Percentiles rank a stretch among this genome's conserved stretches.
These are phyloP conservation scores for Diaporthe citri DNA, from an alignment of 2,329 filamentous ascomycete genomes.

Conservation along the genomic window DNA sequence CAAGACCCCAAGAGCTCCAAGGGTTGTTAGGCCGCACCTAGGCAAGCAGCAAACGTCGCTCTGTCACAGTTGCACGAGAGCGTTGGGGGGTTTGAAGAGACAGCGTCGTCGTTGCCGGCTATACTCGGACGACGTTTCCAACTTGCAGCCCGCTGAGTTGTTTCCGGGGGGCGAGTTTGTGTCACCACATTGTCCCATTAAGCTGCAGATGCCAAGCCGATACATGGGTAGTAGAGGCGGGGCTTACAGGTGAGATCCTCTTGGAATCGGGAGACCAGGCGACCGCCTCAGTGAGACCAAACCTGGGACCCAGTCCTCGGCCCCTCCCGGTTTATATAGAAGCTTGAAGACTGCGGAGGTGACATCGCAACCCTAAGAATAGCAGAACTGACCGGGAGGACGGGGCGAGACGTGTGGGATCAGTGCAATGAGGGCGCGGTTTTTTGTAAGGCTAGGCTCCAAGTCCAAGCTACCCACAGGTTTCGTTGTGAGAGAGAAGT, in stretches of 20 bases:
- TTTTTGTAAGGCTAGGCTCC: not conserved
- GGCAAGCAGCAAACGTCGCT: not conserved
- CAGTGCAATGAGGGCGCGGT: not conserved
- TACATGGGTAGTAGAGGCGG: conserved; percentile 13
- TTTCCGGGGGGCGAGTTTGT: conserved; percentile 23
- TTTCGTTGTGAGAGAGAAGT: not conserved
- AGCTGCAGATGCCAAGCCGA: conserved; percentile 16
- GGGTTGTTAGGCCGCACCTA: not conserved
- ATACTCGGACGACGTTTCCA: conserved; percentile 15
- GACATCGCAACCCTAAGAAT: conserved; percentile 5
- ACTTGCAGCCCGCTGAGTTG: conserved; percentile 11
- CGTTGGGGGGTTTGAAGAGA: conserved; percentile 7
- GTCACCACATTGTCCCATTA: conserved; percentile 14
- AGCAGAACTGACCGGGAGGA: conserved; percentile 1
- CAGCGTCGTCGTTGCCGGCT: conserved; percentile 1
- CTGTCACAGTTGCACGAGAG: conserved; percentile 19
- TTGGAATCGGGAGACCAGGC: conserved; percentile 27
- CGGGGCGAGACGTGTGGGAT: not conserved
- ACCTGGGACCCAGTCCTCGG: conserved; percentile 23
- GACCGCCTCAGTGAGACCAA: conserved; percentile 4
- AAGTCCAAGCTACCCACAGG: not conserved
- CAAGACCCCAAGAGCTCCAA: not conserved
- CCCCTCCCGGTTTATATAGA: conserved; percentile 30
- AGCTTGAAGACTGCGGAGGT: not conserved
- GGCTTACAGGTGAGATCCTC: conserved; percentile 32